These are phyloP conservation scores for Avicennia marina DNA, from an alignment of 257 asterid species.

Conservation along the genomic window DNA sequence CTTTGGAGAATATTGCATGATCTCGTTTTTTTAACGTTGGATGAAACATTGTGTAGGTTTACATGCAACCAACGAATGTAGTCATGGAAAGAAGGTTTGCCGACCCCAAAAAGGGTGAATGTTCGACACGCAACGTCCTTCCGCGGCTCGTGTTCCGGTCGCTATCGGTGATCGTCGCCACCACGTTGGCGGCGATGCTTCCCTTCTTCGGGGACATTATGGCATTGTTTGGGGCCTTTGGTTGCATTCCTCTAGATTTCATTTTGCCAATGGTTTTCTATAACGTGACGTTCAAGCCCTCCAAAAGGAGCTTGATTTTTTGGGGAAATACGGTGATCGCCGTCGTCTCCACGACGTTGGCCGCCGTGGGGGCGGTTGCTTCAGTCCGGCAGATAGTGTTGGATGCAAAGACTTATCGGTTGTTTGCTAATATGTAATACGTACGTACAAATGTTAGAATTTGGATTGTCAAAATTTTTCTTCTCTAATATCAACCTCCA, in stretches of 20 bases:
- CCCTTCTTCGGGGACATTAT: constrained; percentile 77
- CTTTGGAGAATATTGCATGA: no score
- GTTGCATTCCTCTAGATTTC: constrained; percentile 63
- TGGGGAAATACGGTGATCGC: constrained; percentile 52
- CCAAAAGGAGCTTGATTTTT: constrained; percentile 25
- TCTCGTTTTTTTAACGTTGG: no score
- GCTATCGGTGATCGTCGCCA: constrained; percentile 36
- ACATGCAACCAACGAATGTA: constrained; percentile 62
- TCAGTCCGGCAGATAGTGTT: constrained; percentile 52
- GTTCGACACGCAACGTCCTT: constrained; percentile 36
- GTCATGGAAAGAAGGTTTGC: constrained; percentile 48
- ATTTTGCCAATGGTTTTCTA: constrained; percentile 64
- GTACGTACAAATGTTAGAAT: no score
- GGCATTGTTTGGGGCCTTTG: constrained; percentile 69
- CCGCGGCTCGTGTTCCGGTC: constrained; percentile 54
- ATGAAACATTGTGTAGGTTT: constrained; percentile 29
- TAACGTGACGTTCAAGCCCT: constrained; percentile 51
- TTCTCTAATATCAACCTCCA: no score
- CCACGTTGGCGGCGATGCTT: constrained; percentile 66
- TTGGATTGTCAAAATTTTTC: no score
- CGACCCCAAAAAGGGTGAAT: constrained; percentile 39
- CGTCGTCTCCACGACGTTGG: constrained; percentile 32
- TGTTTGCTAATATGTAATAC: constrained; percentile 54
- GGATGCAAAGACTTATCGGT: constrained; percentile 48
- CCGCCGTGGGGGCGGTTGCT: constrained; percentile 50